Evolutionary conservation across 2,329 filamentous ascomycete species (phyloP), one percentile per base, ranked within the genome.

Genomic region (Colletotrichum truncatum): DNA sequence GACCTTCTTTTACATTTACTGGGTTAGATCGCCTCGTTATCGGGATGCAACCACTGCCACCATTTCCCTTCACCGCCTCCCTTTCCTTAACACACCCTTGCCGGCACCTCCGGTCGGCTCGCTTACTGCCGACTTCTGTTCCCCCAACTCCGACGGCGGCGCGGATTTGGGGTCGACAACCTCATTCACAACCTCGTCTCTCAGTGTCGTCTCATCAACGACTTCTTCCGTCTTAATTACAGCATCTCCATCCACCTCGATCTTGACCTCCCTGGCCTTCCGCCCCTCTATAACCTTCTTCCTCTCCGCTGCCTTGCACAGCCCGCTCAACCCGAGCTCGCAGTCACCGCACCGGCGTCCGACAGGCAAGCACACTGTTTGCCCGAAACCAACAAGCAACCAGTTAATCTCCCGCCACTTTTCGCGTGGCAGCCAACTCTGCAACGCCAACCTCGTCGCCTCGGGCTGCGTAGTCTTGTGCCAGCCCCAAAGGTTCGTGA

Each of bases 401-500:
- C 91, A 89, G 77, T 98, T 98, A 76, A 98, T 97, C 78, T 97
- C 93, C 77, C 93, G 91, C 94, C 94, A 98, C 72, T 87, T 89
- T 53, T 97, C 93, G 65, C 79, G 86, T 3, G 94, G 94, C 71
- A 98, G 81, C 94, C 94, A 98, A 14, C 84, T 84, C 80, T 98
- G 87, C 64, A 98, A 82, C 32, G 89, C 87, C 57, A 84, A 80
- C 43, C 94, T 85, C 28, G 94, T 97, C 75, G 93, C 91, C 80
- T 98, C 94, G 0, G 94, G 94, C 11, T 83, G 91, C 71, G 88
- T 90, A 2, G 91, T 95, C 76, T 87, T 88, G 76, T 97, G 88
- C 94, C 94, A 98, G 4, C 93, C 92, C 94, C 94, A 97, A 26
- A 97, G 82, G 79, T 97, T 97, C 54, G 93, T 95, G 78, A 98